phyloP scores from a whole-genome alignment of 2,329 filamentous ascomycete genomes.

The Thermothelomyces thermophilus region DNA sequence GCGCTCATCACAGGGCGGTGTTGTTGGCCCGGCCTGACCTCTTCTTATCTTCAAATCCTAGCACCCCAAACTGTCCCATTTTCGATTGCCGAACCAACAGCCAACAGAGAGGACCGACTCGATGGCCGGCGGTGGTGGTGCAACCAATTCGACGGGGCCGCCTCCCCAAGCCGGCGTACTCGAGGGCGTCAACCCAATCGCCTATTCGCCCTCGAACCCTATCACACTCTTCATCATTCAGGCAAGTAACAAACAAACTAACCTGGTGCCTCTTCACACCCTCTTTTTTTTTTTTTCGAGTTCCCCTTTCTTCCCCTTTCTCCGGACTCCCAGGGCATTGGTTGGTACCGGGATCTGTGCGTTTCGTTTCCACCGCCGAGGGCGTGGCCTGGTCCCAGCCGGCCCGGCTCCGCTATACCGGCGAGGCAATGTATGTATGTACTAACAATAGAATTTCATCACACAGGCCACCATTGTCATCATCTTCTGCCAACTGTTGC shows the following conservation, averaged over 20 bases:
- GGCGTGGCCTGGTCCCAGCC: neutral
- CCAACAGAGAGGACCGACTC: neutral
- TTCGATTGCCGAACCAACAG: no score
- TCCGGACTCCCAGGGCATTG: no score
- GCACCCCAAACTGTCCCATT: no score
- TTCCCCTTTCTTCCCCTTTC: no score
- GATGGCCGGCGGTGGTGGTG: conserved; percentile 23
- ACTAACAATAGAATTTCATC: conserved; percentile 20
- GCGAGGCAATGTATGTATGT: no score
- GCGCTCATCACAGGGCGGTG: no score
- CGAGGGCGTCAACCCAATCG: conserved; percentile 56
- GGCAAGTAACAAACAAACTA: conserved; percentile 40
- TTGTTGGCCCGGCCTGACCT: no score
- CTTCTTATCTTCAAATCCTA: no score
- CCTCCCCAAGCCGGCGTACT: conserved; percentile 47
- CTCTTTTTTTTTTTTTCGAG: no score
- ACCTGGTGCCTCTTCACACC: no score
- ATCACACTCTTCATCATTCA: conserved; percentile 66
- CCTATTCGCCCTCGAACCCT: conserved; percentile 57
- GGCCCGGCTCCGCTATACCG: no score
- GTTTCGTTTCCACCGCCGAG: conserved; percentile 7
- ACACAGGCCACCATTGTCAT: conserved; percentile 56
- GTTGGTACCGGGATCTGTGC: conserved; percentile 1
- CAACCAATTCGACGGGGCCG: conserved; percentile 19
- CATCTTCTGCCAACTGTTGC: conserved; percentile 64